Percentiles rank a stretch among this genome's conserved stretches.
These are phyloP conservation scores for Puccinellia tenuiflora DNA, from an alignment of 176 grass and related monocot genomes.

Conservation along the genomic window DNA sequence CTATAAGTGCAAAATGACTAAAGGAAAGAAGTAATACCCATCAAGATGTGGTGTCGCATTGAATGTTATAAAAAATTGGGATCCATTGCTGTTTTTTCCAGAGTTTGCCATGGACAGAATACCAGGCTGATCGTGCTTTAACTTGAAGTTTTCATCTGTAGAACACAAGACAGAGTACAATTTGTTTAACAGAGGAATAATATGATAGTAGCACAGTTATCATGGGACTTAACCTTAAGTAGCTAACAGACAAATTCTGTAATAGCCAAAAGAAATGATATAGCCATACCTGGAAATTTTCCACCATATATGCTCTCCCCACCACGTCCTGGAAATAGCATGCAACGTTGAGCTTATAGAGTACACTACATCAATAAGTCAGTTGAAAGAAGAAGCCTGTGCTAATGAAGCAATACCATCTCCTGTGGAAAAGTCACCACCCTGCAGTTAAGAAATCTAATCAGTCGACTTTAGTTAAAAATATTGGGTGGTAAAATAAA, in stretches of 20 bases:
- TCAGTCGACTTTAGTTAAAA: not conserved
- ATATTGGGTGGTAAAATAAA: not conserved
- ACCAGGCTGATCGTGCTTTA: constrained; percentile 63
- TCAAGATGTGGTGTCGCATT: constrained; percentile 51
- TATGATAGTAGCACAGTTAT: not conserved
- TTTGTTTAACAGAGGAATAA: constrained; percentile 15
- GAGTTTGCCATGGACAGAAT: constrained; percentile 74
- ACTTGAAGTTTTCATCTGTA: constrained; percentile 73
- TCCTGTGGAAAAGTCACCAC: constrained; percentile 76
- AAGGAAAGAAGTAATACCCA: constrained; percentile 47
- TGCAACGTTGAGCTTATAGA: constrained; percentile 54
- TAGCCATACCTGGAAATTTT: constrained; percentile 64
- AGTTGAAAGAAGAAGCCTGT: constrained; percentile 84
- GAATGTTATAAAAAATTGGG: constrained; percentile 72
- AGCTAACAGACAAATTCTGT: not conserved
- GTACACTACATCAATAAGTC: constrained; percentile 69
- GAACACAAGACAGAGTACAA: constrained; percentile 11
- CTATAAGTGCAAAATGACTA: not conserved
- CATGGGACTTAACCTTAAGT: not conserved
- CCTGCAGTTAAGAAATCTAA: constrained; percentile 41
- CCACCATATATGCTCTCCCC: constrained; percentile 84
- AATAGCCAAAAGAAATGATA: not conserved
- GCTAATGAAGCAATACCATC: constrained; percentile 80
- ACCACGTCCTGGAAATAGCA: constrained; percentile 87
- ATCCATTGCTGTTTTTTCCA: constrained; percentile 51